Evolutionary conservation across 1,284 basidiomycete genomes (phyloP), one percentile per base, ranked within the genome.

Genomic region (Apiotrichum sp.): DNA sequence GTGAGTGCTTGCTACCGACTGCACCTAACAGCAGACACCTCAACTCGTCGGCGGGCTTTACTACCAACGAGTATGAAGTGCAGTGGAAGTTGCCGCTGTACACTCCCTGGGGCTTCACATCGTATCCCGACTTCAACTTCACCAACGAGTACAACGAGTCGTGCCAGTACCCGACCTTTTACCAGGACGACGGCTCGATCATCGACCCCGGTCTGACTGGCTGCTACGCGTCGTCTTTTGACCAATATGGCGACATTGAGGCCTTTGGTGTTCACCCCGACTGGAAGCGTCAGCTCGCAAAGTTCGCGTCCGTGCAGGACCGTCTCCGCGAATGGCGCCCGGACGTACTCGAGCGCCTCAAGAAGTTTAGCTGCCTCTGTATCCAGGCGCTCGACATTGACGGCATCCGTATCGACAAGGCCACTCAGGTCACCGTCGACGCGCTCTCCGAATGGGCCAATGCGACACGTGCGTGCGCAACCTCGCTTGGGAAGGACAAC

Each of bases 181-280:
- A 87, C 85, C 73, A 82, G 49, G 85, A 90, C 52, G 82, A 86
- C 61, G 90, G 87, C 29, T 79, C 79, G 0, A 78, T 83, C 46
- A 78, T 88, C 62, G 74, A 82, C 45, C 74, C 86, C 8, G 77
- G 80, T 55, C 69, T 76, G 33, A 78, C 81, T 41, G 89, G 90
- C 31, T 95, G 91, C 72, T 79, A 84, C 63, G 75, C 78, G 33
- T 89, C 87, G 33, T 88, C 92, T 61, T 93, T 93, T 66, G 91
- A 95, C 75, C 89, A 93, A 62, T 95, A 88, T 65, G 91, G 91
- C 61, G 91, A 95, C 77, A 88, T 90, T 82, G 91, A 93, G 74
- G 91, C 91, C 59, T 95, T 95, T 72, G 91, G 91, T 86, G 89
- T 93, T 39, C 89, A 92, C 70, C 76, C 77, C 42, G 77, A 78